Evolutionary conservation across 345 rosid species (phyloP), one percentile per base, ranked within the genome.

Genomic region (Eucalyptus polyanthemos): DNA sequence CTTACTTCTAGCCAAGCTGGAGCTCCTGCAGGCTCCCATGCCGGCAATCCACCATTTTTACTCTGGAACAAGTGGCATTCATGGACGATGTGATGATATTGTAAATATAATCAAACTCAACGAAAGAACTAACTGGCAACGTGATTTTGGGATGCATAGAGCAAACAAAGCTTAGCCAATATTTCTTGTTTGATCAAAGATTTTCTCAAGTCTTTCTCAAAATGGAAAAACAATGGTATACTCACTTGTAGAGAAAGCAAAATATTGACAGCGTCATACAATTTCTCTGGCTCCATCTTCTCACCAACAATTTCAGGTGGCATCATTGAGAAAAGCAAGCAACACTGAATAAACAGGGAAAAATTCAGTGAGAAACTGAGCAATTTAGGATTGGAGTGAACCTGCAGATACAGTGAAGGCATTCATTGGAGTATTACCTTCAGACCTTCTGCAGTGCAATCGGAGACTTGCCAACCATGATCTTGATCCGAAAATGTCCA

Each of bases 1-100:
- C 86, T 89, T 89, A 94, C 96, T 91, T 95, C 95, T 81, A 95
- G 86, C 96, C 95, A 94, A 10, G 88, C 67, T 44, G 81, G 56
- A 50, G 94, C 96, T 54, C 94, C 89, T 86, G 88, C 93, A 24
- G 97, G 97, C 89, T 95, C 96, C 97, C 97, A 95, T 4, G 91
- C 93, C 19, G 97, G 27, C 27, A 92, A 42, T 56, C 98, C 98
- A 14, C 97, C 98, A 45, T 90, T 92, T 89, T 92, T 86, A 87
- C 93, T 91, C 97, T 96, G 92, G 83, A 89, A 62, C 12, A 81
- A 86, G 24, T 88, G 14, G 83, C 15, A 22, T 27, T 60, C 45
- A 22, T 1, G 1, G 69, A 27, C n/a, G 69, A 60, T 60, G 69
- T 60, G 1, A 60, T 60, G 1, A 60, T 60, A 27, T 27, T 60